These are phyloP conservation scores for Microdochium nivale DNA, from an alignment of 2,329 filamentous ascomycete species.

Conservation along the genomic window DNA sequence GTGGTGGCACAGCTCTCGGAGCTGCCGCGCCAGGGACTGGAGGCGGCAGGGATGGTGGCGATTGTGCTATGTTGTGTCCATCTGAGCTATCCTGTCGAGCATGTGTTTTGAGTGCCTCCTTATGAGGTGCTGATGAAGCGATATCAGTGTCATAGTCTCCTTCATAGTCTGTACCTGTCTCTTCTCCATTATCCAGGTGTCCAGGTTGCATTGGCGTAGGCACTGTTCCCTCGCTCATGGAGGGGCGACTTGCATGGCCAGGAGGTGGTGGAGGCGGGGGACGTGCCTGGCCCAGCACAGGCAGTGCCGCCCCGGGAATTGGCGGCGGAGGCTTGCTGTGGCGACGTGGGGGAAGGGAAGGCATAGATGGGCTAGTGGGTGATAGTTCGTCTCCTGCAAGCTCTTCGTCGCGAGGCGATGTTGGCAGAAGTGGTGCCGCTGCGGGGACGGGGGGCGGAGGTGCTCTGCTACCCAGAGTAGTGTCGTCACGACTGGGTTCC, in stretches of 20 bases:
- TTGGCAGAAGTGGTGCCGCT: conserved; percentile 33
- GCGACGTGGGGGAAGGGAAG: conserved; percentile 37
- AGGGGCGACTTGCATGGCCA: conserved; percentile 44
- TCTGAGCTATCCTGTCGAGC: conserved; percentile 69
- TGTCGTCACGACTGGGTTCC: conserved; percentile 29
- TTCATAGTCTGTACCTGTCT: conserved; percentile 88
- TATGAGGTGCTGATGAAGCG: conserved; percentile 84
- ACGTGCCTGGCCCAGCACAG: conserved; percentile 42
- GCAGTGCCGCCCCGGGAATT: conserved; percentile 47
- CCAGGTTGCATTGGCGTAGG: conserved; percentile 32
- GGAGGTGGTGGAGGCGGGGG: conserved; percentile 62
- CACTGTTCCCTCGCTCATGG: conserved; percentile 46
- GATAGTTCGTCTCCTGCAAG: conserved; percentile 19
- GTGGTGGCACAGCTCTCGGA: conserved; percentile 55
- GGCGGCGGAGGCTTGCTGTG: conserved; percentile 50
- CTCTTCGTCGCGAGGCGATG: conserved; percentile 25
- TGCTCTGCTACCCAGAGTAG: conserved; percentile 25
- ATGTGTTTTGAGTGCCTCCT: conserved; percentile 83
- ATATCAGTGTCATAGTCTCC: conserved; percentile 98
- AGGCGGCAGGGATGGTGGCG: conserved; percentile 39
- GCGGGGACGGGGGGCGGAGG: conserved; percentile 38
- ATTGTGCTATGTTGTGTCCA: conserved; percentile 43
- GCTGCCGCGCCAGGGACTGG: conserved; percentile 45
- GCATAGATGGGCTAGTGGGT: conserved; percentile 26
- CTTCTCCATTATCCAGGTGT: conserved; percentile 46